Conservation (phyloP, 2,329 filamentous ascomycete genomes). For the Dactylonectria macrodidyma region DNA sequence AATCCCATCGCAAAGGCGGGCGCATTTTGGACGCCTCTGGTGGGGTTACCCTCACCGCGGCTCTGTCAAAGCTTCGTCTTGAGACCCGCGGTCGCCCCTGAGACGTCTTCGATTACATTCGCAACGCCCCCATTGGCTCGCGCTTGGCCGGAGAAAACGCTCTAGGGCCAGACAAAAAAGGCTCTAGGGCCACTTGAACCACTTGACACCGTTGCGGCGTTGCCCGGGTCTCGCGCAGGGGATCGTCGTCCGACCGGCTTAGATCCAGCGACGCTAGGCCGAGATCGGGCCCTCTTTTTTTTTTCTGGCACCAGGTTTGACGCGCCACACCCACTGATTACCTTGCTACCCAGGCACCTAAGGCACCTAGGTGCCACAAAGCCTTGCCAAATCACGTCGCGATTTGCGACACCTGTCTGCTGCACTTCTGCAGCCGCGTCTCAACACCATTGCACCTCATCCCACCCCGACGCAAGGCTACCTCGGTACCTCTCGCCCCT, state of each 20-base stretch:
- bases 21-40: slow-evolving; percentile 34
- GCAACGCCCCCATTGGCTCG: slow-evolving; percentile 40
- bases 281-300: slow-evolving; percentile 47
- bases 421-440: neutral
- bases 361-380: neutral
- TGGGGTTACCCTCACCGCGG: slow-evolving; percentile 42
- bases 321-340: slow-evolving; percentile 23
- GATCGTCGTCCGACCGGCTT: slow-evolving; percentile 41
- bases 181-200: slow-evolving; percentile 22
- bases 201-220: slow-evolving; percentile 38
- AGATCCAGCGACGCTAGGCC: slow-evolving; percentile 47
- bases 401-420: slow-evolving; percentile 13
- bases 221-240: slow-evolving; percentile 42
- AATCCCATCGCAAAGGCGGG: slow-evolving; percentile 28
- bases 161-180: slow-evolving; percentile 12
- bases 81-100: slow-evolving; percentile 40
- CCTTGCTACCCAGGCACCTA: no score
- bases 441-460: slow-evolving; percentile 9
- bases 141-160: slow-evolving; percentile 42
- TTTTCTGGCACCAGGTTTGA: slow-evolving; percentile 20
- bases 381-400: slow-evolving; percentile 24
- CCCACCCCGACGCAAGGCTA: slow-evolving; percentile 4
- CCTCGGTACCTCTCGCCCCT: slow-evolving; percentile 10
- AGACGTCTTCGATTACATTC: slow-evolving; percentile 50
- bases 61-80: slow-evolving; percentile 42